These are phyloP conservation scores for Starmerella khaoyaiensis DNA, from an alignment of 805 yeast genomes.

Conservation along the genomic window DNA sequence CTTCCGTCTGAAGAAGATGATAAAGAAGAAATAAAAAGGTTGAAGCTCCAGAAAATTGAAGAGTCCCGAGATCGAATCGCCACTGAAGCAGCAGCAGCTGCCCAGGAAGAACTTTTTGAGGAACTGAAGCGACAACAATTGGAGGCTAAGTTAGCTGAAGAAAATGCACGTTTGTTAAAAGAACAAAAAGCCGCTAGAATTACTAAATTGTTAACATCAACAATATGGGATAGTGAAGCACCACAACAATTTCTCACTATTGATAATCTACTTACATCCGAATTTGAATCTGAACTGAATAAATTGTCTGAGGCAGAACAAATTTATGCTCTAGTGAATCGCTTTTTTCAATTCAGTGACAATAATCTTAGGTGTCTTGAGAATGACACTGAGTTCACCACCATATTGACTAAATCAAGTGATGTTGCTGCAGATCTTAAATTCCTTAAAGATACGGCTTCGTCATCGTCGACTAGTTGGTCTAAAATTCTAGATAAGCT, in stretches of 20 bases:
- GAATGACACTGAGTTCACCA: not conserved
- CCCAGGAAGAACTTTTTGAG: not conserved
- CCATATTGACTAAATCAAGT: too few species aligned
- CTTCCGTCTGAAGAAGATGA: too few species aligned
- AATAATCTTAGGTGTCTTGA: constrained; percentile 15
- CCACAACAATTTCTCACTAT: not conserved
- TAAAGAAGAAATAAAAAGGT: not conserved
- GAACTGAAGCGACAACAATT: not conserved
- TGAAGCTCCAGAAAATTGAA: not conserved
- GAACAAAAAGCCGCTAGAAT: not conserved
- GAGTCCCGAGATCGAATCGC: not conserved
- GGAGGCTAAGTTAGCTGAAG: not conserved
- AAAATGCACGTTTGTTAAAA: not conserved
- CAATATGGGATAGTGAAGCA: too few species aligned
- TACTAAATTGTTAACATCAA: too few species aligned
- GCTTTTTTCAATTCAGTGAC: constrained; percentile 18
- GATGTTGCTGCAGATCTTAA: not conserved
- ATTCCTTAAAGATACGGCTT: too few species aligned
- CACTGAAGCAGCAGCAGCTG: not conserved
- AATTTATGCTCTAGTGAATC: constrained; percentile 15
- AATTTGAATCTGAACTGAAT: not conserved
- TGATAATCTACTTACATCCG: not conserved
- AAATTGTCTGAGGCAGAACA: constrained; percentile 10
- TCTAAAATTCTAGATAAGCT: too few species aligned
- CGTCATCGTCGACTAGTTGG: too few species aligned